Evolutionary conservation across 208 protist genomes (phyloP).

Genomic region (Leishmania major): DNA sequence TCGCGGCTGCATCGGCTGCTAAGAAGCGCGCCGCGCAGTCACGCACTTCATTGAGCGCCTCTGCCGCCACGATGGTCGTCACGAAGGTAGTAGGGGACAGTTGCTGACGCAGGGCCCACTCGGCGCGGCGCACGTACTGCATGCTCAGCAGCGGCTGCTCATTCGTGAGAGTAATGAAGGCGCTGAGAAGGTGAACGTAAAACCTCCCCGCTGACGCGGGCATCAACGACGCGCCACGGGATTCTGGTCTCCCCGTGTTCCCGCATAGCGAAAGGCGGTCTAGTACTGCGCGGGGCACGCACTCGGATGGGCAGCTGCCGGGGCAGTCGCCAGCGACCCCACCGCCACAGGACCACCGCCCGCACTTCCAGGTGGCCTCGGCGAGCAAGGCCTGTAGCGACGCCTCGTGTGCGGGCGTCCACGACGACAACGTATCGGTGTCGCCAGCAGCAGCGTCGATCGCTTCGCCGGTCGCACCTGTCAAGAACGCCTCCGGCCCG

Average conservation of each 20-base stretch:
- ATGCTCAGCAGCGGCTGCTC: conserved; percentile 18
- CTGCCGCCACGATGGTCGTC: conserved; percentile 38
- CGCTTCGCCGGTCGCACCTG: not conserved
- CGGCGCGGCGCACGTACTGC: conserved; percentile 27
- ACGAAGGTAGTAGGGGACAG: conserved; percentile 49
- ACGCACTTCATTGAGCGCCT: conserved; percentile 58
- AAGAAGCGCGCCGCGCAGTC: conserved; percentile 25
- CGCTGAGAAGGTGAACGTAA: conserved; percentile 28
- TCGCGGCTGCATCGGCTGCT: not conserved
- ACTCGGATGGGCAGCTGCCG: not conserved
- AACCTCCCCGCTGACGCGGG: conserved; percentile 1
- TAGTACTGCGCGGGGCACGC: conserved; percentile 7
- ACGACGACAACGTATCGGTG: not conserved
- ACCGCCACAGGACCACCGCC: conserved; percentile 24
- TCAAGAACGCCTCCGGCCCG: not conserved
- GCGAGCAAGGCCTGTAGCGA: conserved; percentile 41
- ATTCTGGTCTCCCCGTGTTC: not conserved
- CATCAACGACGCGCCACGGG: not conserved
- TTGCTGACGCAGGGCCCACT: conserved; percentile 29
- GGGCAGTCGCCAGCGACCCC: no score
- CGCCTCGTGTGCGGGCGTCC: conserved; percentile 13
- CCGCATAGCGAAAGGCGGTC: not conserved
- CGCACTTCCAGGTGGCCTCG: conserved; percentile 56
- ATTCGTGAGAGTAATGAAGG: conserved; percentile 27
- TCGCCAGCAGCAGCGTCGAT: not conserved